Evolutionary conservation across 208 protist genomes (phyloP).

Genomic region (Trypanosoma scelopori): DNA sequence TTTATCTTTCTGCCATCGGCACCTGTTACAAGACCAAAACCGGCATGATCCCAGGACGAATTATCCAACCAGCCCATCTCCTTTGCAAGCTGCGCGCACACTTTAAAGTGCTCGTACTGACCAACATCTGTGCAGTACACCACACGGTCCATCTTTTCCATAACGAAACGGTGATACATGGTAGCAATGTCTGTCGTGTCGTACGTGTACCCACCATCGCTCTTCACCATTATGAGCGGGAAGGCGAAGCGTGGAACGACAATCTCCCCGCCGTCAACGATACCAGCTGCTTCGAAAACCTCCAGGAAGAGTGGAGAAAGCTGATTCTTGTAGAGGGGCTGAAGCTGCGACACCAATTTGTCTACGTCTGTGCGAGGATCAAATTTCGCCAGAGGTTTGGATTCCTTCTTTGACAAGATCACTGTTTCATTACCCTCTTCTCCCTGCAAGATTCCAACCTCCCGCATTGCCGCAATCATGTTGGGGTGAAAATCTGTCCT

Average conservation of each 20-base stretch:
- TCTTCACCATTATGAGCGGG: constrained; percentile 95
- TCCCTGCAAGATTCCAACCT: constrained; percentile 65
- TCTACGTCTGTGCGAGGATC: constrained; percentile 81
- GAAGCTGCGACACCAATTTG: constrained; percentile 77
- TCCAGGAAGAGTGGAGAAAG: constrained; percentile 75
- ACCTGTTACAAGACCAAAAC: constrained; percentile 93
- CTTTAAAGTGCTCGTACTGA: constrained; percentile 94
- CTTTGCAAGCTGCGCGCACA: constrained; percentile 85
- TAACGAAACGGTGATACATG: constrained; percentile 90
- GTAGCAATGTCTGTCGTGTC: constrained; percentile 94
- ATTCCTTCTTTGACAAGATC: constrained; percentile 85
- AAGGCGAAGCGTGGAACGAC: constrained; percentile 88
- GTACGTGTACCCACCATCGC: constrained; percentile 95
- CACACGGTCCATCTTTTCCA: constrained; percentile 87
- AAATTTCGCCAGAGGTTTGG: constrained; percentile 84
- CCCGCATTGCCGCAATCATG: constrained; percentile 77
- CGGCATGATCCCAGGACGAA: constrained; percentile 90
- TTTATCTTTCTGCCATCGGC: constrained; percentile 96
- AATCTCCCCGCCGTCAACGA: constrained; percentile 70
- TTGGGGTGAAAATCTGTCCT: constrained; percentile 64
- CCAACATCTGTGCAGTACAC: constrained; percentile 96
- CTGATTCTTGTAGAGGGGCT: constrained; percentile 71
- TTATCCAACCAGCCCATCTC: constrained; percentile 89
- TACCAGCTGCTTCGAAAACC: constrained; percentile 67
- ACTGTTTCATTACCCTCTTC: constrained; percentile 77